Evolutionary conservation across 1,139 yeast species (phyloP).

Genomic region (Yamadazyma diddensiae): DNA sequence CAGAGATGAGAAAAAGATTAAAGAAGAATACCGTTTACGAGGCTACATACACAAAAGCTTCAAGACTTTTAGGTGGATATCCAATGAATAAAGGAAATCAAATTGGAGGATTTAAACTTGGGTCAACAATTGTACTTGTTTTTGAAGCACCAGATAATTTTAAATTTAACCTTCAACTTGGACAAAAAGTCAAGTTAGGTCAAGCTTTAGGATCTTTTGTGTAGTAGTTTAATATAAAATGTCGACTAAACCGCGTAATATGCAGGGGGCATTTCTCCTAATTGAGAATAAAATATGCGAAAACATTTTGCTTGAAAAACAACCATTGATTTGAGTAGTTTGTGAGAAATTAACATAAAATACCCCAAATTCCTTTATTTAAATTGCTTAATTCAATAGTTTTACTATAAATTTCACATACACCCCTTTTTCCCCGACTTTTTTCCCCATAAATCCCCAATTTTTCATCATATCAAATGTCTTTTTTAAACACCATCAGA

Average conservation of each 20-base stretch:
- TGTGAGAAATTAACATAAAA: too few relatives aligned
- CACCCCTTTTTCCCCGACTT: background rate
- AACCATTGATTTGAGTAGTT: too few relatives aligned
- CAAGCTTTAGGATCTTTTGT: conserved; percentile 64
- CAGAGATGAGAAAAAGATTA: conserved; percentile 32
- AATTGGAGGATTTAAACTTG: conserved; percentile 95
- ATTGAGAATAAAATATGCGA: too few relatives aligned
- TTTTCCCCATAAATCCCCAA: background rate
- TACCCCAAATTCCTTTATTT: too few relatives aligned
- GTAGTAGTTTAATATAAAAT: conserved; percentile 2
- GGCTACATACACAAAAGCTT: conserved; percentile 85
- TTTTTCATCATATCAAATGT: conserved; percentile 23
- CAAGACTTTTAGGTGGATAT: conserved; percentile 76
- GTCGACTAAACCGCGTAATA: too few relatives aligned
- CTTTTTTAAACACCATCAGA: conserved; percentile 47
- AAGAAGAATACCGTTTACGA: conserved; percentile 86
- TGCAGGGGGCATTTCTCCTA: too few relatives aligned
- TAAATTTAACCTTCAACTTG: conserved; percentile 64
- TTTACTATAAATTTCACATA: too few relatives aligned
- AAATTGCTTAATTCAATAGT: too few relatives aligned
- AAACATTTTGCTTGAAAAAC: too few relatives aligned
- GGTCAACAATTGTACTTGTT: conserved; percentile 91
- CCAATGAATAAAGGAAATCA: conserved; percentile 92
- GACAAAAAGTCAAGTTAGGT: conserved; percentile 84
- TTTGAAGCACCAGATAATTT: conserved; percentile 91